Evolutionary conservation across 352 stramenopile species (phyloP), one percentile per base, ranked within the genome.

Genomic region (Phytopythium delawarense): DNA sequence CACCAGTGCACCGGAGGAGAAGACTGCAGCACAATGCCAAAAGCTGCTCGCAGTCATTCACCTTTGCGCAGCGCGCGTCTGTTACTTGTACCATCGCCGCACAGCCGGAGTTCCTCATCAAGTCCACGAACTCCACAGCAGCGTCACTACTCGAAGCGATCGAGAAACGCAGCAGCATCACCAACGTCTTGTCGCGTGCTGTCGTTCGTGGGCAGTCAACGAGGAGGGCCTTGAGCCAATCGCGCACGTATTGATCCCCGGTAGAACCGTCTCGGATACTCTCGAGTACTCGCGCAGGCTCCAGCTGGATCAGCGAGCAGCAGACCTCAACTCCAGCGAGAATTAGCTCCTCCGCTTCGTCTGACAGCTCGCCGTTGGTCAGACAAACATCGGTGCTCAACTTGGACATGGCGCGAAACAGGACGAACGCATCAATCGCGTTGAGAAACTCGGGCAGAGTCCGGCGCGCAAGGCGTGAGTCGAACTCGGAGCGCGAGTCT

Each of bases 381-480:
- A 34, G 58, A 42, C 53, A 75, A 34, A 62, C 62, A 9, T 8
- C 35, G 18, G n/a, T 39, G 6, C 55, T 67, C 9, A 71, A 3
- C n/a, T 63, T 35, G 20, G 68, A 53, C n/a, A 52, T 52, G 42
- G 52, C 45, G 40, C 56, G 48, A 4, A 75, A 44, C 51, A 78
- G 51, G 2, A 46, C 39, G 4, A 60, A 23, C 4, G 65, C 37
- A 11, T 73, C 59, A 37, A 85, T 67, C 5, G 72, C 65, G 12
- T 69, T 51, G 2, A 78, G 28, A 51, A 83, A 80, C 13, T 55
- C 54, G 6, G 74, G 76, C 2, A 85, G 50, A 23, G 76, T 79
- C 16, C 56, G 70, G 21, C 23, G 51, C 18, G 63, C 48, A 53
- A 84, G 61, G 1, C 72, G 69, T 9, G 58, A 20, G 57, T 82